A percentile compares a stretch with the other conserved stretches of the same genome.
Evolutionary conservation across 495 filamentous ascomycete species (phyloP).

Genomic region (Aspergillus biplanus): DNA sequence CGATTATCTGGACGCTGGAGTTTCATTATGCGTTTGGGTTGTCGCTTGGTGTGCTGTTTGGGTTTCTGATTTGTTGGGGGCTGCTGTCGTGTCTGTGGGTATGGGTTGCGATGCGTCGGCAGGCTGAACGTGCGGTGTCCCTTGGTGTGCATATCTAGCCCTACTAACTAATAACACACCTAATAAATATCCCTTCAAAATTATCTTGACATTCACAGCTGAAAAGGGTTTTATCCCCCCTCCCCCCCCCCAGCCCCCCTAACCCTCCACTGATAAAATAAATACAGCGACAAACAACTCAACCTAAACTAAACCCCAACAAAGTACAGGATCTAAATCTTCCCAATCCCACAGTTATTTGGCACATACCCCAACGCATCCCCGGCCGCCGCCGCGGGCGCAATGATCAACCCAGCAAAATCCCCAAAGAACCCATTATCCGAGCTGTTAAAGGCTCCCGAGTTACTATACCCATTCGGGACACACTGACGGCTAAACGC

Average conservation of each 20-base stretch:
- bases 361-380: conserved; percentile 9
- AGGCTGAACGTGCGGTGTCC: background rate
- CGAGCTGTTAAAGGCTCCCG: conserved; percentile 2
- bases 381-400: conserved; percentile 1
- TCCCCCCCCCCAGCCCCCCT: too few relatives aligned
- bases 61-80: background rate
- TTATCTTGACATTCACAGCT: too few relatives aligned
- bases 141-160: background rate
- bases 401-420: conserved; percentile 4
- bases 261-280: too few relatives aligned
- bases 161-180: too few relatives aligned
- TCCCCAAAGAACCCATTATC: conserved; percentile 9
- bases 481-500: background rate
- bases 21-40: background rate
- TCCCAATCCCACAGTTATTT: conserved; percentile 3
- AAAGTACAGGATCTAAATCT: too few relatives aligned
- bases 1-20: background rate
- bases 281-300: too few relatives aligned
- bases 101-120: background rate
- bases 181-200: too few relatives aligned
- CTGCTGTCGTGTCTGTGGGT: background rate
- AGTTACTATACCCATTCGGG: conserved; percentile 3
- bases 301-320: too few relatives aligned
- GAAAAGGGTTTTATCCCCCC: too few relatives aligned
- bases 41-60: background rate